phyloP scores from a whole-genome alignment of 1,284 basidiomycete species.

The Ustilago nuda region DNA sequence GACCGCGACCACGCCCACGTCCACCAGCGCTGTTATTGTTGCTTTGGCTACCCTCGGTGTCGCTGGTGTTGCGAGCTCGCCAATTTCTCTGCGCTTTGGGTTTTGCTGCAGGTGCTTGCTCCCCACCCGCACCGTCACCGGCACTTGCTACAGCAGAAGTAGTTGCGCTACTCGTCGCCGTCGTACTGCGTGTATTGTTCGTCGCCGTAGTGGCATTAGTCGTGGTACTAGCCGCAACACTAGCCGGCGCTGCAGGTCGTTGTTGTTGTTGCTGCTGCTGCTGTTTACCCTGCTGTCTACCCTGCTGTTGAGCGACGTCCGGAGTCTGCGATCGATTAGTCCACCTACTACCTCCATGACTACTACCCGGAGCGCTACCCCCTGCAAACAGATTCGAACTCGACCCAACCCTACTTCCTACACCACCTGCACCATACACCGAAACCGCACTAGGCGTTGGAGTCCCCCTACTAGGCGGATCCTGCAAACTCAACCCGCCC shows the following conservation, averaged over 20 bases:
- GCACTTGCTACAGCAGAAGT: not conserved
- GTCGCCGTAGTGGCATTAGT: conserved; percentile 13
- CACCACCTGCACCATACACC: conserved; percentile 25
- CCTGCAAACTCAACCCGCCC: conserved; percentile 39
- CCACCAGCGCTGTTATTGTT: not conserved
- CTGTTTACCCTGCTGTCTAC: not conserved
- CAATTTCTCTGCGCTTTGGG: conserved; percentile 8
- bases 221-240: conserved; percentile 18
- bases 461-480: not conserved
- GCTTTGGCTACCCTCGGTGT: conserved; percentile 6
- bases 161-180: not conserved
- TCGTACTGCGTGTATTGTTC: not conserved
- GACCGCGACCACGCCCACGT: conserved; percentile 12
- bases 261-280: not conserved
- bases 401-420: conserved; percentile 22
- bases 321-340: conserved; percentile 47
- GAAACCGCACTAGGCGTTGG: too few relatives aligned
- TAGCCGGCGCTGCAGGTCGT: conserved; percentile 2
- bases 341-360: conserved; percentile 48
- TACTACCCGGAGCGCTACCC: conserved; percentile 31
- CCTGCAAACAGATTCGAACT: conserved; percentile 19
- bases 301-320: conserved; percentile 9
- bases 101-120: not conserved
- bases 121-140: not conserved
- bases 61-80: conserved; percentile 10